Evolutionary conservation across 2,329 filamentous ascomycete species (phyloP).

Genomic region (Fusarium gaditjirri): DNA sequence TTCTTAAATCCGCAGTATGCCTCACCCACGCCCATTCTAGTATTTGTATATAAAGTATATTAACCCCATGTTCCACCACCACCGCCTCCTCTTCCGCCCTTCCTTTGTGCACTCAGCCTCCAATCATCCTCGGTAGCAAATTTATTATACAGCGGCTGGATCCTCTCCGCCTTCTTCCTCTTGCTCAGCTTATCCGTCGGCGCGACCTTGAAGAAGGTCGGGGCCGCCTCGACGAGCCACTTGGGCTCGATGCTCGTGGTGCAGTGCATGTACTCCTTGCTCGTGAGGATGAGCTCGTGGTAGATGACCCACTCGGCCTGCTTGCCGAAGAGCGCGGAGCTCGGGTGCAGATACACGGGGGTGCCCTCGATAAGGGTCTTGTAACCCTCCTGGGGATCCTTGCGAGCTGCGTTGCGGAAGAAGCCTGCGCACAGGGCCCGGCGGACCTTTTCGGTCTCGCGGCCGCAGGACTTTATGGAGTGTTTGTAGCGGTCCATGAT

Average conservation of each 20-base stretch:
- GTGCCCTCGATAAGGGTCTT: conserved; percentile 97
- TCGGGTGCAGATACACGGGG: conserved; percentile 93
- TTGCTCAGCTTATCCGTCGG: conserved; percentile 87
- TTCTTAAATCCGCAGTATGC: no score
- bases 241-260: conserved; percentile 95
- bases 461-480: conserved; percentile 82
- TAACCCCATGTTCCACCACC: conserved; percentile 90
- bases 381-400: conserved; percentile 96
- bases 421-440: conserved; percentile 92
- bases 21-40: neutral
- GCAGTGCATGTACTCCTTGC: conserved; percentile 98
- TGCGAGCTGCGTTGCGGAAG: conserved; percentile 94
- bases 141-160: conserved; percentile 94
- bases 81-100: conserved; percentile 84
- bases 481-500: conserved; percentile 96
- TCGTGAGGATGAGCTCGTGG: conserved; percentile 89
- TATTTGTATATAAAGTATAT: neutral
- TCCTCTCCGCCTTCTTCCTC: conserved; percentile 91
- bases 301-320: conserved; percentile 97
- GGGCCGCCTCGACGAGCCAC: conserved; percentile 93
- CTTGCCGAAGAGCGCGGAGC: conserved; percentile 92
- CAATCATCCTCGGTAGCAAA: conserved; percentile 95
- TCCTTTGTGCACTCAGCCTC: conserved; percentile 88
- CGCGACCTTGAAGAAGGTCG: conserved; percentile 98
- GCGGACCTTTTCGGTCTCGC: conserved; percentile 86